Percentiles rank a stretch among this genome's conserved stretches.
Evolutionary conservation across 2,329 filamentous ascomycete genomes (phyloP).

Genomic region (Onygenales sp.): DNA sequence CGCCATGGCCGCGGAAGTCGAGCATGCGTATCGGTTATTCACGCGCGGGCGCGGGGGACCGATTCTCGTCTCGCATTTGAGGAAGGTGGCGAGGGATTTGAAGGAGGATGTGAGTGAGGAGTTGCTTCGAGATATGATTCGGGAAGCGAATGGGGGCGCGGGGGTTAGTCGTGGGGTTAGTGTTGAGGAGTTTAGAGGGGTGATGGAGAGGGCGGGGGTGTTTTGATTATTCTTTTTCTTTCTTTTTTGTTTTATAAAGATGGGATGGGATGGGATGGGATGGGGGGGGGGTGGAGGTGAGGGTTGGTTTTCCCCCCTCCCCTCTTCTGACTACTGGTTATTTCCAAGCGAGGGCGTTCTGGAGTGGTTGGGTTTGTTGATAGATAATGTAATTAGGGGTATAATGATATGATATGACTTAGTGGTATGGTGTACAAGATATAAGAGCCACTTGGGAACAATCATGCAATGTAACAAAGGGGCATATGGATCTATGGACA

Average conservation of each 20-base stretch:
- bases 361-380: background rate
- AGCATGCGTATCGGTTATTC: slow-evolving; percentile 76
- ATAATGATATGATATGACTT: background rate
- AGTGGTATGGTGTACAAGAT: too few relatives aligned
- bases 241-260: background rate
- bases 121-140: slow-evolving; percentile 82
- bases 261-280: slow-evolving; percentile 1
- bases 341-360: slow-evolving; percentile 3
- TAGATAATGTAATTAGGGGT: background rate
- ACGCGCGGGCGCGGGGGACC: slow-evolving; percentile 48
- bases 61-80: slow-evolving; percentile 74
- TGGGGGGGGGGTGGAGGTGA: background rate
- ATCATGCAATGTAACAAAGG: too few relatives aligned
- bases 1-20: slow-evolving; percentile 58
- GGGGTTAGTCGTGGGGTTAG: slow-evolving; percentile 62
- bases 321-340: background rate
- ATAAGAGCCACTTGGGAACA: too few relatives aligned
- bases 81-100: slow-evolving; percentile 67
- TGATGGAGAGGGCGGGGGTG: slow-evolving; percentile 76
- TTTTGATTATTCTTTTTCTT: slow-evolving; percentile 46
- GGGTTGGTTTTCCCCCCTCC: background rate
- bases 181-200: slow-evolving; percentile 71
- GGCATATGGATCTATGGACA: too few relatives aligned
- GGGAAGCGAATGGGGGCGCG: slow-evolving; percentile 79
- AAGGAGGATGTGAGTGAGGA: slow-evolving; percentile 79